These are phyloP conservation scores for Cryomyces minteri DNA, from an alignment of 495 filamentous ascomycete species.

Conservation along the genomic window DNA sequence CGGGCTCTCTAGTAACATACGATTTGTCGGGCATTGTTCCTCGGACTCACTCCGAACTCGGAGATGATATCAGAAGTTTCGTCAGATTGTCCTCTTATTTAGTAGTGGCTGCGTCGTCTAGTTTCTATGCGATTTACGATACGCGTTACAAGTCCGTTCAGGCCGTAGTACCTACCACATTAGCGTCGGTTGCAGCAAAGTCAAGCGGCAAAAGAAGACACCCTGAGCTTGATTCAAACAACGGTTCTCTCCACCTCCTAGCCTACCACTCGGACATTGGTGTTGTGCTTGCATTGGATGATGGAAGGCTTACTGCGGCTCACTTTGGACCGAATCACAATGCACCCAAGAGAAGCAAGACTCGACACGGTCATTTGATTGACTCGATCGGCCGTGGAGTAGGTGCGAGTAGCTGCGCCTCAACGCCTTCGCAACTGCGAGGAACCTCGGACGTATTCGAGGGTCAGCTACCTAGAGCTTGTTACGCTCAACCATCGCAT, in stretches of 20 bases:
- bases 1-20: slow-evolving; percentile 28
- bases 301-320: not conserved
- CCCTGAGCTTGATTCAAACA: not conserved
- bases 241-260: slow-evolving; percentile 2
- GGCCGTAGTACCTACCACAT: slow-evolving; percentile 1
- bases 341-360: too few relatives aligned
- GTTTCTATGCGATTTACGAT: slow-evolving; percentile 17
- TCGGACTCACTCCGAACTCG: slow-evolving; percentile 9
- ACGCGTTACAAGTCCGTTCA: slow-evolving; percentile 18
- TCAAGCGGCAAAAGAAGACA: slow-evolving; percentile 12
- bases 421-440: too few relatives aligned
- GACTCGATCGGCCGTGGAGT: too few relatives aligned
- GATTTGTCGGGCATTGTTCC: slow-evolving; percentile 31
- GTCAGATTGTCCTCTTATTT: slow-evolving; percentile 21
- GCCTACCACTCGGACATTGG: slow-evolving; percentile 13
- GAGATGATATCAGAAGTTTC: slow-evolving; percentile 16
- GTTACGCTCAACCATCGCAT: too few relatives aligned
- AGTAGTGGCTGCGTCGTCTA: slow-evolving; percentile 8
- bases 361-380: too few relatives aligned
- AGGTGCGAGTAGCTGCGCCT: too few relatives aligned
- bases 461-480: too few relatives aligned
- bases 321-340: too few relatives aligned
- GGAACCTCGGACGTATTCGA: too few relatives aligned
- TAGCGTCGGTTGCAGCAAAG: not conserved
- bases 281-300: slow-evolving; percentile 10